These are phyloP conservation scores for Talaromyces nanjingensis DNA, from an alignment of 495 filamentous ascomycete species.

Conservation along the genomic window DNA sequence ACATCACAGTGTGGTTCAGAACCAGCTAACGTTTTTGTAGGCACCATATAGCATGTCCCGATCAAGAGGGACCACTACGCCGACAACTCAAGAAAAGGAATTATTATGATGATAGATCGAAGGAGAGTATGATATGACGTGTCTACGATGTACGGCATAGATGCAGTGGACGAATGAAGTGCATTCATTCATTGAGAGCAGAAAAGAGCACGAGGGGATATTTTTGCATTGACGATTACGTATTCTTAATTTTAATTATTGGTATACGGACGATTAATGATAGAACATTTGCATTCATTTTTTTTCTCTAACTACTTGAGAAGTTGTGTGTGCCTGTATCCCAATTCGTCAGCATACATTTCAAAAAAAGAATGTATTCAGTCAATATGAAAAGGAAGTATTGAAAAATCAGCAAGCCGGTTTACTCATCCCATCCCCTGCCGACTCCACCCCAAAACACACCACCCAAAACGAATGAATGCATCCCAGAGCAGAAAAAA, in stretches of 20 bases:
- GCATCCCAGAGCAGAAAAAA: slow-evolving; percentile 18
- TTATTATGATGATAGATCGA: neutral
- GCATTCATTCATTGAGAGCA: neutral
- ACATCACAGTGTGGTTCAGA: no score
- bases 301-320: neutral
- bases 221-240: neutral
- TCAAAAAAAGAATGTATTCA: no score
- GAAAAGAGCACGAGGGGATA: neutral
- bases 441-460: slow-evolving; percentile 32
- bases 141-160: neutral
- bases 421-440: slow-evolving; percentile 56
- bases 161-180: neutral
- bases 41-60: slow-evolving; percentile 43
- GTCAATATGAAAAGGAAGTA: no score
- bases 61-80: slow-evolving; percentile 35
- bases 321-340: neutral
- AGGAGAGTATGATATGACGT: neutral
- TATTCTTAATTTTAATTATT: slow-evolving; percentile 4
- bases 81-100: slow-evolving; percentile 21
- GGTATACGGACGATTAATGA: neutral
- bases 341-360: neutral
- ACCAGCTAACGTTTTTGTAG: slow-evolving; percentile 13
- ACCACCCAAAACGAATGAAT: slow-evolving; percentile 51
- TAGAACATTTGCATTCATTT: neutral
- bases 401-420: slow-evolving; percentile 62